These are phyloP conservation scores for Agaricus subrufescens DNA, from an alignment of 768 basidiomycete species.

Conservation along the genomic window DNA sequence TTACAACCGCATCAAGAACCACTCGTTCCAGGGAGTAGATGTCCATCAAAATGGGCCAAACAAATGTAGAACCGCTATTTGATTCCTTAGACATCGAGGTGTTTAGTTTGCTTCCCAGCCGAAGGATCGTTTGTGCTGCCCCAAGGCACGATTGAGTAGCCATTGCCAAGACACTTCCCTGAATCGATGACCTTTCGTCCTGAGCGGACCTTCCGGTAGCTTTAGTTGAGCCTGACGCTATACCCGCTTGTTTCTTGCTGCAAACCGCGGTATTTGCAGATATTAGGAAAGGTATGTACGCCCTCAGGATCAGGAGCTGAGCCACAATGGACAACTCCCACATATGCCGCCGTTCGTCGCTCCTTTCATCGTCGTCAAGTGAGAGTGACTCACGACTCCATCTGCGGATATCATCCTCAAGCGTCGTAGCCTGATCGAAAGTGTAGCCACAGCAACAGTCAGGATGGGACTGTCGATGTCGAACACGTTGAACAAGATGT, in stretches of 20 bases:
- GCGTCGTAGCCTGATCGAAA: conserved; percentile 55
- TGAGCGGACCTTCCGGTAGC: conserved; percentile 15
- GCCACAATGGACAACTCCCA: conserved; percentile 54
- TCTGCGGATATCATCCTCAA: conserved; percentile 51
- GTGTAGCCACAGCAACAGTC: conserved; percentile 42
- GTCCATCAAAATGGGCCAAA: conserved; percentile 42
- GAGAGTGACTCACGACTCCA: conserved; percentile 49
- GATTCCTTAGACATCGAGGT: conserved; percentile 11
- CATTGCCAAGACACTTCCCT: conserved; percentile 17
- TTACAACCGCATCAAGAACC: conserved; percentile 61
- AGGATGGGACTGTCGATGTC: conserved; percentile 41
- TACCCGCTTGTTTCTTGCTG: not conserved
- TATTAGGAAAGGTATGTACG: conserved; percentile 62
- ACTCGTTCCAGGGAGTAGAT: conserved; percentile 58
- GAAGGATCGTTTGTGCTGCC: conserved; percentile 63
- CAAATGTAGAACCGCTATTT: conserved; percentile 10
- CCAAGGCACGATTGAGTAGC: conserved; percentile 54
- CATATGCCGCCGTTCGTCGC: conserved; percentile 12
- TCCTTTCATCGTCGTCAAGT: conserved; percentile 38
- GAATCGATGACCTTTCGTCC: conserved; percentile 29
- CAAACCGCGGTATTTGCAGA: conserved; percentile 1
- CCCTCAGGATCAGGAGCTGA: conserved; percentile 55
- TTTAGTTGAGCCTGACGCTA: not conserved
- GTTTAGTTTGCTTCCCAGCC: conserved; percentile 32
- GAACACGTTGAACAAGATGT: conserved; percentile 57